Evolutionary conservation across 2,329 filamentous ascomycete species (phyloP).

Genomic region (Orbilia ellipsospora): DNA sequence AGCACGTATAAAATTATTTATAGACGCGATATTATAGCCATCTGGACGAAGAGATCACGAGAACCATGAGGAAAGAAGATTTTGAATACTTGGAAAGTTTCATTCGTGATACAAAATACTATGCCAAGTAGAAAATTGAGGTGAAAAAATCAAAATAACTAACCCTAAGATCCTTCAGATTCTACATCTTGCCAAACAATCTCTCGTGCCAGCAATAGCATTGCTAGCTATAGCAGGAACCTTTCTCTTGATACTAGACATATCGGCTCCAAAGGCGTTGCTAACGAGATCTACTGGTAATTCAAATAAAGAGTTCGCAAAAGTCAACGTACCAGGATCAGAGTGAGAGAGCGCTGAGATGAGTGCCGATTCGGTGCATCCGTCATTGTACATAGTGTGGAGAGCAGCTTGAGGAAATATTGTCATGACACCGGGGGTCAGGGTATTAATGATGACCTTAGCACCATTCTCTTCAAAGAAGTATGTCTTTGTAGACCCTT

Average conservation of each 20-base stretch:
- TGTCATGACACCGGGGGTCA: conserved; percentile 66
- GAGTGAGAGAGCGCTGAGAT: conserved; percentile 66
- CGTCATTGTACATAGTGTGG: conserved; percentile 67
- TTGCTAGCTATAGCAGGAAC: conserved; percentile 37
- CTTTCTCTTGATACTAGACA: conserved; percentile 20
- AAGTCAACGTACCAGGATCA: conserved; percentile 67
- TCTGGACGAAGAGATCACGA: too few species aligned
- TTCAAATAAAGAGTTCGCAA: conserved; percentile 64
- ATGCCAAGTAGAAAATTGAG: not conserved
- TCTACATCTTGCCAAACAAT: conserved; percentile 38
- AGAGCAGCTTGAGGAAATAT: conserved; percentile 66
- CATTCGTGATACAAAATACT: not conserved
- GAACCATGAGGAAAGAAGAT: too few species aligned
- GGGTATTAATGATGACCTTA: conserved; percentile 62
- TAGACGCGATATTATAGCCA: too few species aligned
- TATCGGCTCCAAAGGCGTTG: conserved; percentile 64
- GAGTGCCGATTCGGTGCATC: conserved; percentile 67
- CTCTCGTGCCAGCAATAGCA: conserved; percentile 45
- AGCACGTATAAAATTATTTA: too few species aligned
- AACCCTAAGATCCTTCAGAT: not conserved
- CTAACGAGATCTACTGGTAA: conserved; percentile 64
- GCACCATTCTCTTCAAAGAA: conserved; percentile 69
- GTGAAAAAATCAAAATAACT: not conserved
- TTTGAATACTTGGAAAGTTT: too few species aligned
- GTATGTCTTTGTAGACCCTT: conserved; percentile 67